phyloP scores from a whole-genome alignment of 2,329 filamentous ascomycete genomes.

The Chrysosporium queenslandicum region DNA sequence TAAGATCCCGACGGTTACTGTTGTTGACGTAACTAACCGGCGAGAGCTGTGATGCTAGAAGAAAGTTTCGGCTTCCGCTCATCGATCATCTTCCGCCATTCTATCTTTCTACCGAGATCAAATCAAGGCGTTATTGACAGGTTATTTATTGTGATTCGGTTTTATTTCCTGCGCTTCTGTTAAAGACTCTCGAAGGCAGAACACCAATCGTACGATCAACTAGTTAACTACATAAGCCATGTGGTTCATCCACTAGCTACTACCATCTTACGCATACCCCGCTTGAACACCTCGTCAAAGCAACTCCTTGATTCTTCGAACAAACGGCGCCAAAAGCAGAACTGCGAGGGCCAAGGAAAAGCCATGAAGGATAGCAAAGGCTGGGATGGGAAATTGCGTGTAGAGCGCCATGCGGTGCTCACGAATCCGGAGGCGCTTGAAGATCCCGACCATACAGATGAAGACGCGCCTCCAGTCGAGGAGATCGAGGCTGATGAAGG shows the following conservation, averaged over 20 bases:
- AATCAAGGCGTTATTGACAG: too few species aligned
- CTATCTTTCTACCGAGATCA: too few species aligned
- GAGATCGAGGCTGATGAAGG: slow-evolving; percentile 74
- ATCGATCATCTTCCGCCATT: too few species aligned
- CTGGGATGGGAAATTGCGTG: slow-evolving; percentile 40
- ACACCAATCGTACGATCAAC: not conserved
- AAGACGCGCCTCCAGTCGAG: slow-evolving; percentile 56
- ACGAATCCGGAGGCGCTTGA: slow-evolving; percentile 72
- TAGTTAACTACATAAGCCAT: too few species aligned
- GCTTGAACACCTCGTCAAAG: not conserved
- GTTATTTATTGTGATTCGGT: not conserved
- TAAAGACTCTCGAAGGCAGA: not conserved
- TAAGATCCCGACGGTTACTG: too few species aligned
- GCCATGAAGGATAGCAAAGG: slow-evolving; percentile 38
- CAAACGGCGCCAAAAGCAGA: not conserved
- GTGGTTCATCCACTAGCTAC: too few species aligned
- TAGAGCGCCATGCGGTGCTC: slow-evolving; percentile 59
- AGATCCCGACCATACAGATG: slow-evolving; percentile 76
- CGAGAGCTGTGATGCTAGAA: too few species aligned
- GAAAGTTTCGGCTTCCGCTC: too few species aligned
- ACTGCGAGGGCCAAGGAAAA: slow-evolving; percentile 6
- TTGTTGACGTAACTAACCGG: too few species aligned
- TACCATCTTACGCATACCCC: not conserved
- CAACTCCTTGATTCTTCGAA: not conserved
- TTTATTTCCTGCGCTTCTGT: not conserved